Base-by-base conservation (phyloP, 306 rosid species). In the Hylodesmum podocarpum region DNA sequence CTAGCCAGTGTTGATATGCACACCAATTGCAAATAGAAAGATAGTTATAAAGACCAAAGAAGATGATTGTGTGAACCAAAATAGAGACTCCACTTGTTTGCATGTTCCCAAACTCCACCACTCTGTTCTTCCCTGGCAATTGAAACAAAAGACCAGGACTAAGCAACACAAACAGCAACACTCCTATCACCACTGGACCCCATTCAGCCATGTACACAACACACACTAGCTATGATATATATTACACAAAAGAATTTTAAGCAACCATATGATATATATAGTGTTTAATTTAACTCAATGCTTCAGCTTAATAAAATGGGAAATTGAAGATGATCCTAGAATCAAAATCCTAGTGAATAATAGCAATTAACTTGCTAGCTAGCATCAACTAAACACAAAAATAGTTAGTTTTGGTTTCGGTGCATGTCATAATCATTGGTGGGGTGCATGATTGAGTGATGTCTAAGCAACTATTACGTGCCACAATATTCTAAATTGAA, bases 101-200 rank as follows among this genome's bases (percentile, higher is more conserved):
- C 91, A 88, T 85, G 71, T n/a, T 82, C 77, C 88, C 85, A 69
- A 88, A 88, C 68, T 68, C 89, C 71, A 88, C 88, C 78, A 88
- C 47, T 61, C 59, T 88, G 55, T 18, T 69, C 37, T 24, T 86
- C 63, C 88, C 96, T 0, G 96, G 96, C 3, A 90, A 15, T 54
- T 90, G 91, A 80, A 90, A 81, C 78, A 90, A 27, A 15, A 90
- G 65, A 43, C 96, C 92, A 13, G 92, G 96, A 40, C 86, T 88
- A 24, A 90, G 21, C 51, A 90, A 68, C 83, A 90, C 86, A 43
- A 90, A 90, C 61, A 90, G 83, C 80, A 90, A 87, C 89, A 88
- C 93, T 22, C 89, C 89, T 58, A 90, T 88, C 69, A 90, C 89
- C 76, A 88, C 93, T 0, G 93, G 93, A 37, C 89, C 92, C 96